Base-by-base conservation (phyloP, 2,329 filamentous ascomycete genomes). In the Orbilia quercus region DNA sequence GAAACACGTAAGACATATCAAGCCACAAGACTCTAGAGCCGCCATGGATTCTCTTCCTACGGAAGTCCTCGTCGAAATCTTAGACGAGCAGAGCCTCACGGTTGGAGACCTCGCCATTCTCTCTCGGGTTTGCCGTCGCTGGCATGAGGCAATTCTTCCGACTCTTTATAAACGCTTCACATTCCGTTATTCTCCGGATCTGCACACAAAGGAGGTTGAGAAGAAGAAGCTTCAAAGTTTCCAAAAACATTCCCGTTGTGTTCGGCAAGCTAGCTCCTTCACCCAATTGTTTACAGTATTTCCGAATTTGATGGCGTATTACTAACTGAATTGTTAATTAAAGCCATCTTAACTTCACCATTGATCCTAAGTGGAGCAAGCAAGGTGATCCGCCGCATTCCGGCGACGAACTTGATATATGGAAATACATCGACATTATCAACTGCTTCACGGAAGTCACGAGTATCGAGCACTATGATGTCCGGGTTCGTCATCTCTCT, bases 11-110 rank as follows among this genome's bases (percentile, higher is more conserved):
- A 16, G 50, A 20, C 14, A 45, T 70, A 48, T 40, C 36, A 12
- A 7, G 5, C n/a, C 36, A 12, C 36, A 4, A 40, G 9, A 4
- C 5, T 14, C 6, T 3, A 3, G n/a, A 40, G 14, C 3, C n/a
- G 20, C 59, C 20, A 65, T 73, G 51, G 54, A 73, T 0, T 42
- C 20, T 7, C 60, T 73, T 16, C 69, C 69, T 7, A 66, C 60
- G 12, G 69, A 73, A 44, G 42, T 66, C 38, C 31, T 73, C 6
- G 31, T 66, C 34, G 59, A 73, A 40, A 53, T 73, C 25, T 23
- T 73, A 20, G 60, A 62, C 11, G 69, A 73, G 38, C 31, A 5
- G 1, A 38, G 47, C 12, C 42, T 73, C 3, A 40, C 50, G 23
- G 11, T 62, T 5, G 47, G 38, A 31, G 54, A 73, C 31, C 60